These are phyloP conservation scores for Heterobasidion annosum DNA, from an alignment of 1,284 basidiomycete genomes.

Conservation along the genomic window DNA sequence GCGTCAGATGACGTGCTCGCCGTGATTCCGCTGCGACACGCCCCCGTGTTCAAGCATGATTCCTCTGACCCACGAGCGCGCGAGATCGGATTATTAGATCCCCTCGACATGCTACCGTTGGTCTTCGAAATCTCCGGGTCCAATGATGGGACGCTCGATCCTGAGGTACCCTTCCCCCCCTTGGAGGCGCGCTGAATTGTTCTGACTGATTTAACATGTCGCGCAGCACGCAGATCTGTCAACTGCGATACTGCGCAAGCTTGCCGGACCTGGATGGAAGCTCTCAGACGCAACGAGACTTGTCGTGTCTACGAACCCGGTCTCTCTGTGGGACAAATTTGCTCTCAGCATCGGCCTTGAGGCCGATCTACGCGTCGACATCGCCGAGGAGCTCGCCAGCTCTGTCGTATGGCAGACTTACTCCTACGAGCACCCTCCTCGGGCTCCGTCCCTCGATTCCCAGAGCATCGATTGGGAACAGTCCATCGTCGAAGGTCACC, in stretches of 20 bases:
- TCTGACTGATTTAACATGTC: not conserved
- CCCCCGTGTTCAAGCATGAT: slow-evolving; percentile 34
- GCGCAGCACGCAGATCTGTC: not conserved
- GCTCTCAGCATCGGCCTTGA: slow-evolving; percentile 14
- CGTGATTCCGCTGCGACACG: slow-evolving; percentile 30
- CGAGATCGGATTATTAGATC: slow-evolving; percentile 37
- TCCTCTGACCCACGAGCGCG: slow-evolving; percentile 11
- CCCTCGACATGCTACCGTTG: slow-evolving; percentile 37
- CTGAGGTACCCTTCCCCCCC: not conserved
- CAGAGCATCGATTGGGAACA: slow-evolving; percentile 46
- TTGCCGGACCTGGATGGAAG: slow-evolving; percentile 5
- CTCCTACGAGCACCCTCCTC: slow-evolving; percentile 36
- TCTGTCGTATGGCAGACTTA: slow-evolving; percentile 40
- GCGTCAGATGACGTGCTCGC: slow-evolving; percentile 26
- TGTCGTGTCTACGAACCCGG: not conserved
- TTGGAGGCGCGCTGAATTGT: not conserved
- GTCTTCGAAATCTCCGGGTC: slow-evolving; percentile 15
- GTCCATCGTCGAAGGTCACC: slow-evolving; percentile 46
- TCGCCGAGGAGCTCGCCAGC: slow-evolving; percentile 28
- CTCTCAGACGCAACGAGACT: not conserved
- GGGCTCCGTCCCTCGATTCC: slow-evolving; percentile 28
- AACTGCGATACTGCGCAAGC: not conserved
- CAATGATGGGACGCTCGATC: not conserved
- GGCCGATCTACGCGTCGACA: slow-evolving; percentile 7
- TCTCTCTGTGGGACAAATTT: slow-evolving; percentile 32